A percentile compares a stretch with the other conserved stretches of the same genome.
These are phyloP conservation scores for Oleoguttula mirabilis DNA, from an alignment of 495 filamentous ascomycete species.

Conservation along the genomic window DNA sequence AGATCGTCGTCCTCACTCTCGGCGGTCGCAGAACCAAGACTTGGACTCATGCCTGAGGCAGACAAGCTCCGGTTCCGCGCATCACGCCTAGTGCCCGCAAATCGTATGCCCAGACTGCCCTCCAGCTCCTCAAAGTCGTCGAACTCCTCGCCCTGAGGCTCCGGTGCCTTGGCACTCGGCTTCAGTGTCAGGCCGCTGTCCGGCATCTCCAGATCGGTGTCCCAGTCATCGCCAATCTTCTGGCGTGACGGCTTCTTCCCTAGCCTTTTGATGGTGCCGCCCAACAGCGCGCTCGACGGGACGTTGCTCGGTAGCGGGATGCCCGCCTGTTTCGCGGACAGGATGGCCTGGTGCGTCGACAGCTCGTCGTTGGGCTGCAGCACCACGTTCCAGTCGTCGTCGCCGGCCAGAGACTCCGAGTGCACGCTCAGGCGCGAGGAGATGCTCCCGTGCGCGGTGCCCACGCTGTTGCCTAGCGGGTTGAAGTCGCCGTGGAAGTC, in stretches of 20 bases:
- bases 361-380: conserved; percentile 67
- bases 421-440: conserved; percentile 67
- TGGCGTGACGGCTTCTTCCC: conserved; percentile 63
- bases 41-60: conserved; percentile 79
- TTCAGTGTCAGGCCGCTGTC: conserved; percentile 31
- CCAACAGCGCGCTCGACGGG: conserved; percentile 84
- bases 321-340: conserved; percentile 72
- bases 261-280: conserved; percentile 86
- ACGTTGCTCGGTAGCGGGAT: conserved; percentile 86
- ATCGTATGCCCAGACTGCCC: conserved; percentile 76
- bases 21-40: conserved; percentile 75
- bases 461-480: conserved; percentile 48
- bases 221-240: conserved; percentile 78
- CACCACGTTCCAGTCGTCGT: conserved; percentile 77
- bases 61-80: conserved; percentile 70
- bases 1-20: conserved; percentile 91
- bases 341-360: conserved; percentile 70
- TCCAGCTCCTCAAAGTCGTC: conserved; percentile 86
- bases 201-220: conserved; percentile 78
- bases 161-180: conserved; percentile 39
- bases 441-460: conserved; percentile 54
- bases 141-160: conserved; percentile 35
- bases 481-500: conserved; percentile 52
- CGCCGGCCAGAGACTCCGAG: conserved; percentile 55
- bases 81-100: conserved; percentile 72